Percentiles rank a stretch among this genome's conserved stretches.
Conservation (phyloP, 306 rosid genomes). For the Acacia acuminata region DNA sequence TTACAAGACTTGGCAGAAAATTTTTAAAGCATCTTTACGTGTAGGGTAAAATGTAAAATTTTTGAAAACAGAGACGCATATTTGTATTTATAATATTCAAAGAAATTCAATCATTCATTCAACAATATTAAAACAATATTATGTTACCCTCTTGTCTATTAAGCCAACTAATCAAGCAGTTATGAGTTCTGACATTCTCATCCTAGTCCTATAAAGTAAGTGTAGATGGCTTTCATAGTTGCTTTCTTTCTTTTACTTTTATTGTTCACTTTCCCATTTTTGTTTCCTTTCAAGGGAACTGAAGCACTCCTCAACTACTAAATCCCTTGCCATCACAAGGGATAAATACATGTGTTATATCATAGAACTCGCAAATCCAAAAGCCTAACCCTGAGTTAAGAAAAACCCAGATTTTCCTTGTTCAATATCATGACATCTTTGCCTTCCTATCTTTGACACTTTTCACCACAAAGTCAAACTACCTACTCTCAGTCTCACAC, state of each 20-base stretch:
- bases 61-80: neutral
- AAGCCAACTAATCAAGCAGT: neutral
- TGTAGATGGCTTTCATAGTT: neutral
- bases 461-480: neutral
- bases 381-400: neutral
- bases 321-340: neutral
- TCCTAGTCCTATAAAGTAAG: neutral
- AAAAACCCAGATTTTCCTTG: neutral
- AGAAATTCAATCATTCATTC: too few species aligned
- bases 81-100: neutral
- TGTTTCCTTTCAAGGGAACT: neutral
- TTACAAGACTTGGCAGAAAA: neutral
- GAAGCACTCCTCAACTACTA: neutral
- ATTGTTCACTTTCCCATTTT: neutral
- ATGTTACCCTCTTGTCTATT: neutral
- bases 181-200: neutral
- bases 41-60: neutral
- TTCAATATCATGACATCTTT: neutral
- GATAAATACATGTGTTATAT: neutral
- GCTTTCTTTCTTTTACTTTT: neutral
- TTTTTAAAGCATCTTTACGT: neutral
- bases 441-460: neutral
- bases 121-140: neutral
- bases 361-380: neutral
- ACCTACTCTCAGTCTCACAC: neutral